A percentile compares a stretch with the other conserved stretches of the same genome.
phyloP scores from a whole-genome alignment of 768 basidiomycete species.

The Pleurotus sapidus region DNA sequence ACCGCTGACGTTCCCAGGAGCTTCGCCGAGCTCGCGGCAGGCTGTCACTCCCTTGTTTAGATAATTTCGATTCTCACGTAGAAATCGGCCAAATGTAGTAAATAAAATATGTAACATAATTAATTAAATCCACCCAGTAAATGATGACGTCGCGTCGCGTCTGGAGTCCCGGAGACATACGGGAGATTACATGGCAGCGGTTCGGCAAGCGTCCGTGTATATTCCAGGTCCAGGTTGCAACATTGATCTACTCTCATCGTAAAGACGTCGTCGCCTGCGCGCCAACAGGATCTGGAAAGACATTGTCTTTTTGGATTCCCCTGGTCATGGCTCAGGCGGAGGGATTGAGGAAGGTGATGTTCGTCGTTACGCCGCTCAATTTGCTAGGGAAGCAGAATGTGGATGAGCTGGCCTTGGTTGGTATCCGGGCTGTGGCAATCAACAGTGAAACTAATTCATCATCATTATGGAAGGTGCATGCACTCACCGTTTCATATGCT shows the following conservation, averaged over 20 bases:
- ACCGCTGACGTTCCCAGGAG: too few species aligned
- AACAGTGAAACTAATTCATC: not conserved
- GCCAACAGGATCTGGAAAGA: slow-evolving; percentile 3
- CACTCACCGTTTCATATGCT: too few species aligned
- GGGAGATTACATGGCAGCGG: not conserved
- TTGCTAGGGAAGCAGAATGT: not conserved
- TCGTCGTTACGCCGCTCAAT: not conserved
- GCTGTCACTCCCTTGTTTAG: too few species aligned
- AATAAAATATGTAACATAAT: too few species aligned
- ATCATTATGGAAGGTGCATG: not conserved
- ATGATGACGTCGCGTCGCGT: too few species aligned
- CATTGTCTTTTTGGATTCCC: slow-evolving; percentile 6
- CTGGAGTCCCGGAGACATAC: too few species aligned
- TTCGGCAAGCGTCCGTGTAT: not conserved
- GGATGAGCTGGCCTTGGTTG: not conserved
- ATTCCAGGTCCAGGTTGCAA: not conserved
- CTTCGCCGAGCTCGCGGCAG: too few species aligned
- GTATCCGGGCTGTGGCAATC: not conserved
- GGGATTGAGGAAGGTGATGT: not conserved
- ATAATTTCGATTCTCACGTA: too few species aligned
- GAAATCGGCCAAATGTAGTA: too few species aligned
- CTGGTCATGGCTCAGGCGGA: slow-evolving; percentile 2
- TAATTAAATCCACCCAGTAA: too few species aligned
- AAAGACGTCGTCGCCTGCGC: not conserved
- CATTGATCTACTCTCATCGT: not conserved